Base-by-base conservation (phyloP, 257 asterid genomes). In the Echites panduratus region DNA sequence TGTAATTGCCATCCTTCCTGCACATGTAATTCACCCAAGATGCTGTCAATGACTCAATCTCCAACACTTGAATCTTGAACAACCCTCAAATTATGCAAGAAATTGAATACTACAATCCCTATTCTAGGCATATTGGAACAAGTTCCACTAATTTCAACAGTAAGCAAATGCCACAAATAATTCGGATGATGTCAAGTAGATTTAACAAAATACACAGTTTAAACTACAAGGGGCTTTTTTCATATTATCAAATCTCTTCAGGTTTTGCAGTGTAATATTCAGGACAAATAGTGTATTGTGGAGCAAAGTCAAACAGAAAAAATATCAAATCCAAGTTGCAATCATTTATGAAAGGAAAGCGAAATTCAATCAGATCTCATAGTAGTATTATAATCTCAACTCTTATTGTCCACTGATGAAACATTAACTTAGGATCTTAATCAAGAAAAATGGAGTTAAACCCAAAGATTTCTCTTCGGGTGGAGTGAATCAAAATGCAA, bases 1-100 rank as follows among this genome's bases (percentile, higher is more conserved):
- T 95, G 80, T 92, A 95, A 29, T 90, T 95, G 14, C 82, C 80
- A 62, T 92, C 89, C 83, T 92, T 95, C 99, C 99, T 95, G 96
- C 76, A 79, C 5, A 76, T 72, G 64, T 53, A 50, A 53, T 69
- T 66, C 26, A 47, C 22, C 38, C 9, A n/a, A 44, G 67, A 62
- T 70, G 40, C n/a, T 61, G 22, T 44, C n/a, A 52, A 53, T 47
- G 16, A 38, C 35, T 56, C 8, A 63, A 63, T 52, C 41, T 32
- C 38, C 3, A 32, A 32, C 38, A 32, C 38, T 32, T 32, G 38
- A 32, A 32, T 32, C 38, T 32, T 32, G 38, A 32, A 32, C 38
- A 32, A 32, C 38, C 38, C 38, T 32, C 3, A 32, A 32, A 32
- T 32, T 32, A 32, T 32, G 38, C 38, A 32, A 32, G 38, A 32